phyloP scores from a whole-genome alignment of 176 grass and related monocot species.

The Musa acuminata region DNA sequence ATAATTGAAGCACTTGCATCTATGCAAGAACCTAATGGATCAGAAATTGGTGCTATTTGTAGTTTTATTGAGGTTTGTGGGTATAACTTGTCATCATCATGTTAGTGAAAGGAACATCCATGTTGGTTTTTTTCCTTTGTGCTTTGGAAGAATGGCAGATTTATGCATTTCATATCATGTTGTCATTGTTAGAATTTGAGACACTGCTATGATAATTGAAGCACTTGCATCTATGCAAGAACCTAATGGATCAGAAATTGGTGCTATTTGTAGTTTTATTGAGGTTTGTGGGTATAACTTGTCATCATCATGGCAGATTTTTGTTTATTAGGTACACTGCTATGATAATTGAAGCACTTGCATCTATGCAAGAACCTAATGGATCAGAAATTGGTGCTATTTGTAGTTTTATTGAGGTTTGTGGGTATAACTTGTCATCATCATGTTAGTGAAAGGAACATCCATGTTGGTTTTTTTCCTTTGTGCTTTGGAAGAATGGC shows the following conservation, averaged over 20 bases:
- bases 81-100: not conserved
- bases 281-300: constrained; percentile 34
- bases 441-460: not conserved
- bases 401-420: constrained; percentile 58
- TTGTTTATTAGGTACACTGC: constrained; percentile 47
- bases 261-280: constrained; percentile 46
- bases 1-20: constrained; percentile 69
- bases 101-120: not conserved
- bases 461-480: no score
- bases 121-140: no score
- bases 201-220: constrained; percentile 32
- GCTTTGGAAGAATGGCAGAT: no score
- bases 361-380: constrained; percentile 63
- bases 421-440: not conserved
- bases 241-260: constrained; percentile 64
- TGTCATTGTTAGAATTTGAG: no score
- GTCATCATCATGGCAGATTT: not conserved
- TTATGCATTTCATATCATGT: no score
- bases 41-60: constrained; percentile 47
- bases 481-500: not conserved
- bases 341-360: constrained; percentile 76
- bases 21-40: constrained; percentile 77
- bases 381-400: constrained; percentile 61
- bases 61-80: constrained; percentile 55
- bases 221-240: constrained; percentile 64